A percentile compares a stretch with the other conserved stretches of the same genome.
Evolutionary conservation across 1,284 basidiomycete genomes (phyloP).

Genomic region (Flammula alnicola): DNA sequence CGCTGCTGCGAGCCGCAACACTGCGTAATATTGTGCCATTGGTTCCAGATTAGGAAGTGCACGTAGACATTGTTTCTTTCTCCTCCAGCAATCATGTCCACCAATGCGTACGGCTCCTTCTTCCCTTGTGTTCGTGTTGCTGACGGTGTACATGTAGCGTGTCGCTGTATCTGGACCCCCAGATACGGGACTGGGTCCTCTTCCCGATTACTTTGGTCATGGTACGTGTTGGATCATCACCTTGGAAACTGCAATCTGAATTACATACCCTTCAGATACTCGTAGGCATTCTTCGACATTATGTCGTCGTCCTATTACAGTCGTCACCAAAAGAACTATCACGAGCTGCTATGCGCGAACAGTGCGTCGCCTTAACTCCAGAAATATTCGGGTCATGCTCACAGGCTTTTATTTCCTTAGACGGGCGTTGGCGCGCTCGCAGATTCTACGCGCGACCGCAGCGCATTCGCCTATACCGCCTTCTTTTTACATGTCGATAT

Average conservation of each 20-base stretch:
- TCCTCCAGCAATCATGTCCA: constrained; percentile 28
- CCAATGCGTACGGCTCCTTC: constrained; percentile 29
- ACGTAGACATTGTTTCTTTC: constrained; percentile 11
- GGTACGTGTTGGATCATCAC: constrained; percentile 54
- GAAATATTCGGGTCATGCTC: not conserved
- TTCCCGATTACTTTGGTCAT: constrained; percentile 98
- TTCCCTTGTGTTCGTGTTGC: constrained; percentile 8
- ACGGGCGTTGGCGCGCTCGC: constrained; percentile 82
- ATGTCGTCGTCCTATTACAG: constrained; percentile 88
- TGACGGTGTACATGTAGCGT: constrained; percentile 46
- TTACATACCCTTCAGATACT: constrained; percentile 65
- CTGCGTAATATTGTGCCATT: not conserved
- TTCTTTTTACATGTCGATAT: constrained; percentile 75
- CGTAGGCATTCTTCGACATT: constrained; percentile 93
- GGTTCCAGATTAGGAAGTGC: constrained; percentile 14
- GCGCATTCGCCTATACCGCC: constrained; percentile 84
- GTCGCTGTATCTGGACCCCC: constrained; percentile 88
- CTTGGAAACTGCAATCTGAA: not conserved
- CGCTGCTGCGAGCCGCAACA: constrained; percentile 8
- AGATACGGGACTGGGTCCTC: constrained; percentile 93
- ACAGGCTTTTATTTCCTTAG: constrained; percentile 47
- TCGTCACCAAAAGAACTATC: constrained; percentile 84
- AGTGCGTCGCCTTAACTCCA: constrained; percentile 61
- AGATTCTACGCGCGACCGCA: constrained; percentile 81
- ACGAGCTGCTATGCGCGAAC: constrained; percentile 85